phyloP scores from a whole-genome alignment of 2,329 filamentous ascomycete species.

The Phaeosphaeriaceae sp. region DNA sequence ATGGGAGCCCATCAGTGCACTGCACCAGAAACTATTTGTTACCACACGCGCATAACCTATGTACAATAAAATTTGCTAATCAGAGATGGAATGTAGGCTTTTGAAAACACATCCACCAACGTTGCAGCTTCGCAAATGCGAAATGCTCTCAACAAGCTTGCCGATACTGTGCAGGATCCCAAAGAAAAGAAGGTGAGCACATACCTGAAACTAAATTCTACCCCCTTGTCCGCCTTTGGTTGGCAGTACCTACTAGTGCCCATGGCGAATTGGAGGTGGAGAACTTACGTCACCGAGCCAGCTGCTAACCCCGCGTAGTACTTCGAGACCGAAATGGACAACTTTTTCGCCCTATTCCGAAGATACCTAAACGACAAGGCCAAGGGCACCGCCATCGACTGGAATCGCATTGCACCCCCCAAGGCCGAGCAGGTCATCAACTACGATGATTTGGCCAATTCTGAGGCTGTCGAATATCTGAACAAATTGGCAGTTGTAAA shows the following conservation, averaged over 20 bases:
- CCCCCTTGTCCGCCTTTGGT: background rate
- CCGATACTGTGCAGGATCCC: slow-evolving; percentile 86
- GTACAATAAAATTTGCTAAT: too few species aligned
- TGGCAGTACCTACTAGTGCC: background rate
- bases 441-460: slow-evolving; percentile 88
- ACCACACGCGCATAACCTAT: too few species aligned
- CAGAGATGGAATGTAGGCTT: too few species aligned
- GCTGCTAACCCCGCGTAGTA: slow-evolving; percentile 61
- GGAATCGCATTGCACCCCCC: slow-evolving; percentile 94
- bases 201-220: background rate
- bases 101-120: slow-evolving; percentile 98
- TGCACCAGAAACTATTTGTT: too few species aligned
- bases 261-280: slow-evolving; percentile 7
- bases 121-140: slow-evolving; percentile 99
- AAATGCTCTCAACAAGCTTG: slow-evolving; percentile 91
- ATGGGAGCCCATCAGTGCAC: too few species aligned
- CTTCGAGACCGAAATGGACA: slow-evolving; percentile 99
- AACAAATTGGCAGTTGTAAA: slow-evolving; percentile 98
- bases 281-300: slow-evolving; percentile 17
- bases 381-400: slow-evolving; percentile 94
- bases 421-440: slow-evolving; percentile 93
- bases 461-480: slow-evolving; percentile 90
- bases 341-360: slow-evolving; percentile 99
- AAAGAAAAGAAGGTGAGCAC: slow-evolving; percentile 73
- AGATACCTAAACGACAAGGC: slow-evolving; percentile 98